Percentiles rank a stretch among this genome's conserved stretches.
Evolutionary conservation across 1,284 basidiomycete genomes (phyloP).

Genomic region (Jaminaea rosea): DNA sequence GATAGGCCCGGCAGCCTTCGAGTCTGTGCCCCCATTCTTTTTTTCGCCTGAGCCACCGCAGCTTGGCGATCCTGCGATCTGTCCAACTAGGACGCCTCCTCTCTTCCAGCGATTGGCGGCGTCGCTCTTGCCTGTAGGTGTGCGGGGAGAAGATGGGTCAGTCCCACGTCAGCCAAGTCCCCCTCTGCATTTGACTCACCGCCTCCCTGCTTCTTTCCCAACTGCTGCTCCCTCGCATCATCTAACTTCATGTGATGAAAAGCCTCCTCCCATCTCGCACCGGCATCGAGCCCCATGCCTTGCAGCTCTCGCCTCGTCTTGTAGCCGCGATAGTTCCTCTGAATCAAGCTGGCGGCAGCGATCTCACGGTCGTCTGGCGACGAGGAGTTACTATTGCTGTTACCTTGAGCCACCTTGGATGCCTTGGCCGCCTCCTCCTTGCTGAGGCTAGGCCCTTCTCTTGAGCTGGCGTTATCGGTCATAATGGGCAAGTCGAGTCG

Average conservation of each 20-base stretch:
- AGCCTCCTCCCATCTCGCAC: slow-evolving; percentile 31
- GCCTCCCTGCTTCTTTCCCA: neutral
- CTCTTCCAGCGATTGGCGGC: slow-evolving; percentile 26
- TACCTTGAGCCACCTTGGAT: no score
- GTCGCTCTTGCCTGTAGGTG: slow-evolving; percentile 19
- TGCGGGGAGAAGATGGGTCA: no score
- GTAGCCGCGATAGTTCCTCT: slow-evolving; percentile 35
- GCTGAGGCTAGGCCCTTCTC: no score
- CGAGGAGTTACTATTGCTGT: no score
- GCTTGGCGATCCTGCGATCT: slow-evolving; percentile 15
- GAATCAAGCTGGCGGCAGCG: slow-evolving; percentile 24
- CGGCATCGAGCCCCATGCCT: slow-evolving; percentile 27
- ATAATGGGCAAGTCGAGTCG: no score
- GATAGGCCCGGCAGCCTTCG: slow-evolving; percentile 6
- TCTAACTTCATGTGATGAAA: slow-evolving; percentile 22
- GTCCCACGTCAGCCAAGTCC: no score
- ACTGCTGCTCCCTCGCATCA: slow-evolving; percentile 9
- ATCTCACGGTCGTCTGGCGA: slow-evolving; percentile 7
- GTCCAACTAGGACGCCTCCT: slow-evolving; percentile 27
- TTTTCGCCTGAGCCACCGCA: slow-evolving; percentile 10
- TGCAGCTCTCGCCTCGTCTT: slow-evolving; percentile 22
- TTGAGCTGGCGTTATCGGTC: no score
- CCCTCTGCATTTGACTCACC: no score
- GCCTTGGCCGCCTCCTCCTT: no score
- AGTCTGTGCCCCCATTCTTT: slow-evolving; percentile 11